phyloP scores from a whole-genome alignment of 78 protist genomes.

The Diacronema lutheri region DNA sequence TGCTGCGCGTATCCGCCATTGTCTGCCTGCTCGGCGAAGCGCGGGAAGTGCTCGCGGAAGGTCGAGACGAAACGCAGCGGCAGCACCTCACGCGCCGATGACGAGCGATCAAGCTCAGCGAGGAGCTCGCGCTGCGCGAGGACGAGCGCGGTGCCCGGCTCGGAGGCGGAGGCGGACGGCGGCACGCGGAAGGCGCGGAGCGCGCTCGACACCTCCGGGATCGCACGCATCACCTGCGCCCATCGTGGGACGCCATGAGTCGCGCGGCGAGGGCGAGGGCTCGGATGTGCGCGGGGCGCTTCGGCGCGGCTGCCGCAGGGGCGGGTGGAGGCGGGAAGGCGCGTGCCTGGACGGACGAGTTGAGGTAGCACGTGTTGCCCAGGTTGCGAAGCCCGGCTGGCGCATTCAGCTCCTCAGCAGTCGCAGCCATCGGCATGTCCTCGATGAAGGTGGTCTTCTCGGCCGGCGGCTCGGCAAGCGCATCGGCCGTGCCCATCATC shows the following conservation, averaged over 20 bases:
- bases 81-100: neutral
- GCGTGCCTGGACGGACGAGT: neutral
- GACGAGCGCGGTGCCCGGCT: neutral
- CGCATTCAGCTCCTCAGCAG: neutral
- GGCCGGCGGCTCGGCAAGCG: constrained; percentile 14
- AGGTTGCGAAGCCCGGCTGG: neutral
- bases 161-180: neutral
- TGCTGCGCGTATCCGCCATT: constrained; percentile 48
- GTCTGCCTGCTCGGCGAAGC: constrained; percentile 61
- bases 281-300: too few species aligned
- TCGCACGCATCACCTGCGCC: too few species aligned
- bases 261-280: too few species aligned
- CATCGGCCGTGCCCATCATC: constrained; percentile 54
- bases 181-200: neutral
- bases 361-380: constrained; percentile 31
- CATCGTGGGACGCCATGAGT: too few species aligned
- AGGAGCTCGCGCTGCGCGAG: neutral
- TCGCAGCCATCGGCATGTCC: constrained; percentile 16
- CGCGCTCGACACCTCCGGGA: neutral
- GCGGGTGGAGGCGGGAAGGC: neutral
- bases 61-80: neutral
- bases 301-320: neutral
- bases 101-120: neutral
- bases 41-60: constrained; percentile 41
- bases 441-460: constrained; percentile 19